These are phyloP conservation scores for Scenedesmus sp. DNA, from an alignment of 163 green algal genomes.

Conservation along the genomic window DNA sequence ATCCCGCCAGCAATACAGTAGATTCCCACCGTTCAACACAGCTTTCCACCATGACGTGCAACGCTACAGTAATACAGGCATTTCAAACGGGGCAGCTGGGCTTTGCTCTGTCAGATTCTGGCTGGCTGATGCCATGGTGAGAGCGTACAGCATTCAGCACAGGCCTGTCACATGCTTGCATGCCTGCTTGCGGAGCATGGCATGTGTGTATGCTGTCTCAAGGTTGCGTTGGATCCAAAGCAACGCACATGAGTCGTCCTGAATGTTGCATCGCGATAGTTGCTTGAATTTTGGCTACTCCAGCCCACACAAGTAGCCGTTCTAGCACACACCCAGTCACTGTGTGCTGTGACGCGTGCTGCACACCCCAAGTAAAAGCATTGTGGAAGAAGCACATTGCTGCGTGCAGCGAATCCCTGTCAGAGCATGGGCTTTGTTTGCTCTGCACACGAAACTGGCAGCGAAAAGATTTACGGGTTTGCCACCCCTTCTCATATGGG, in stretches of 20 bases:
- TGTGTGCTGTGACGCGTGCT: too few species aligned
- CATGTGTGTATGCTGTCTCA: too few species aligned
- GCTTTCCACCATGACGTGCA: neutral
- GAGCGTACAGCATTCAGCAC: neutral
- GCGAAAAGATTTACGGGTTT: too few species aligned
- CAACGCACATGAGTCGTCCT: too few species aligned
- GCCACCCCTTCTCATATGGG: neutral
- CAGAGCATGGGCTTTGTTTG: neutral
- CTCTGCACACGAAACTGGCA: neutral
- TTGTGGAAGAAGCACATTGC: neutral
- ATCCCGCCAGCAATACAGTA: neutral
- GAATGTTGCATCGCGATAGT: too few species aligned
- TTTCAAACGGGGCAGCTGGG: neutral
- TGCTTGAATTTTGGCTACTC: too few species aligned
- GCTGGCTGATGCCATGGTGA: slow-evolving; percentile 13
- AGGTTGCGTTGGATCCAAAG: too few species aligned
- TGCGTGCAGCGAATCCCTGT: neutral
- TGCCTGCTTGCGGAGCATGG: too few species aligned
- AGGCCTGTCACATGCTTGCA: neutral
- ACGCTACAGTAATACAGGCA: neutral
- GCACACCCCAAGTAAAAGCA: too few species aligned
- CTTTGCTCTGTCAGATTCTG: neutral
- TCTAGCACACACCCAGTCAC: too few species aligned
- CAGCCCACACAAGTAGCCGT: too few species aligned
- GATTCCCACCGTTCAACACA: neutral